Base-by-base conservation (phyloP, 2,329 filamentous ascomycete genomes). In the Metarhizium robertsii region DNA sequence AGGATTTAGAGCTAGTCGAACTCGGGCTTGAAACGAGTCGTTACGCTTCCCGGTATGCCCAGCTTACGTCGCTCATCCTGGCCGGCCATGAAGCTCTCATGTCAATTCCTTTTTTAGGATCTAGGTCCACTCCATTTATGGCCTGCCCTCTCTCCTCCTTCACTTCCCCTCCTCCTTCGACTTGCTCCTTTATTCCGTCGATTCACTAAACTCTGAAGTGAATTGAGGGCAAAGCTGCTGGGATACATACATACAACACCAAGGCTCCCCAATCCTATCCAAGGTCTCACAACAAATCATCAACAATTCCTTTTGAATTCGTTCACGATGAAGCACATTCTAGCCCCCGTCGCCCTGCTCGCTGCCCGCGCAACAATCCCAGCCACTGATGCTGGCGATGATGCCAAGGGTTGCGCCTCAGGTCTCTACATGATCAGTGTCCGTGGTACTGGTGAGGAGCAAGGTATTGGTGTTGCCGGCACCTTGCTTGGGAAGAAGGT, bases 341-440 rank as follows among this genome's bases (percentile, higher is more conserved):
- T 56, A 29, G 51, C 59, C 51, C 47, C 51, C 58, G 18, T 55
- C 29, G 58, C 55, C n/a, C 34, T 60, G 32, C 47, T 59, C 50
- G 55, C 59, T 36, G 59, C 57, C n/a, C 50, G 52, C 29, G 50
- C 45, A n/a, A 46, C 65, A 32, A 40, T 64, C 48, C 63, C 65
- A 18, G 56, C 66, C 13, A 34, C 66, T 46, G 63, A 61, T 53
- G 63, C 62, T 48, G 54, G 61, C 34, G 60, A 61, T 7, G 50
- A 61, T 52, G 61, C 60, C 30, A 58, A 64, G 47, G 61, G 58
- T 53, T 75, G 72, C 64, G 64, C 66, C 45, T 59, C 65, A 43
- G 70, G 72, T 49, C 62, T 74, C 30, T 70, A 73, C 65, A 64
- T 75, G 53, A 61, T 75, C 55, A 69, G 70, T 53, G 69, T 71